phyloP scores from a whole-genome alignment of 164 flowering plant genomes.

The Kalanchoe fedtschenkoi region DNA sequence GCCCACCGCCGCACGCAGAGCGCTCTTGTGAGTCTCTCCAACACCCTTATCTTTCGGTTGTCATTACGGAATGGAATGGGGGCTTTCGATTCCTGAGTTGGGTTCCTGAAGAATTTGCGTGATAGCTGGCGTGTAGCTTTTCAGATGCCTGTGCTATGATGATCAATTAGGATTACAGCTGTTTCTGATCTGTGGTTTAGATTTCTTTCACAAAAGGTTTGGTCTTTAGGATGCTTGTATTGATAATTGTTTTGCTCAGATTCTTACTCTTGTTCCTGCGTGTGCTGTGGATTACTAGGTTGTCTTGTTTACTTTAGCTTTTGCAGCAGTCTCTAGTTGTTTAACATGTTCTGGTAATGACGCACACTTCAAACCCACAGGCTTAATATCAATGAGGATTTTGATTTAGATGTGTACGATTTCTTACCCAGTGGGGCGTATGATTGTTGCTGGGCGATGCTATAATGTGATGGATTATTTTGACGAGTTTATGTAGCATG shows the following conservation, averaged over 20 bases:
- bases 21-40: slow-evolving; percentile 49
- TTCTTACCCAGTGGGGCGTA: not conserved
- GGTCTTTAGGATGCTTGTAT: not conserved
- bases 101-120: too few relatives aligned
- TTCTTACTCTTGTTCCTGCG: not conserved
- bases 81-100: slow-evolving; percentile 4
- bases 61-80: too few relatives aligned
- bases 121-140: too few relatives aligned
- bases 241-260: not conserved
- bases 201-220: not conserved
- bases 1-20: slow-evolving; percentile 73
- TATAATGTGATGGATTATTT: not conserved
- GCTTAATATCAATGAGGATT: not conserved
- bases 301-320: not conserved
- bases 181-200: not conserved
- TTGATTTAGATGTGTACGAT: not conserved
- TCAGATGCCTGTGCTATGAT: too few relatives aligned
- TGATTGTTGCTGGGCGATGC: not conserved
- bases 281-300: not conserved
- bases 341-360: not conserved
- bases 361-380: not conserved
- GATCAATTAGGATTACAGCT: not conserved
- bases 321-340: not conserved
- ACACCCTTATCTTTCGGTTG: too few relatives aligned
- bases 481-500: not conserved